These are phyloP conservation scores for Meyerozyma carpophila DNA, from an alignment of 1,139 yeast species.

Conservation along the genomic window DNA sequence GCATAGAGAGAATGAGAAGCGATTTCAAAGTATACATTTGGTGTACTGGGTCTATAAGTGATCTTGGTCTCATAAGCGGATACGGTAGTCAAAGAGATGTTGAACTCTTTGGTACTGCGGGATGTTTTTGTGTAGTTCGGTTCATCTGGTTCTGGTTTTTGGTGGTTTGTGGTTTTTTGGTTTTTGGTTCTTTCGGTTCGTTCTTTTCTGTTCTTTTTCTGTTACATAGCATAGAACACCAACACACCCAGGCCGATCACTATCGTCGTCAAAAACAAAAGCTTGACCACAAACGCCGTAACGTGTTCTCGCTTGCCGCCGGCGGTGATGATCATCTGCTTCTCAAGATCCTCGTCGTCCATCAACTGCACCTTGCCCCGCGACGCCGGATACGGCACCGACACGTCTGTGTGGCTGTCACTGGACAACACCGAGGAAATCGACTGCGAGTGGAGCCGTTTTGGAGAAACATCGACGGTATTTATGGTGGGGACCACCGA, in stretches of 20 bases:
- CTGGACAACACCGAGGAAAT: constrained; percentile 13
- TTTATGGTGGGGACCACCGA: constrained; percentile 2
- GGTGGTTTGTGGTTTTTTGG: too few species aligned
- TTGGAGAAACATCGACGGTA: constrained; percentile 4
- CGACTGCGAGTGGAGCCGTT: constrained; percentile 16
- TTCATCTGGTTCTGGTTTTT: too few species aligned
- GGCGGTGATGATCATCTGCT: constrained; percentile 33
- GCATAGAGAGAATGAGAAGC: not conserved
- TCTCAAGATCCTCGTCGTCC: constrained; percentile 33
- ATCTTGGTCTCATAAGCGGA: too few species aligned
- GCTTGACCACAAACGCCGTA: constrained; percentile 26
- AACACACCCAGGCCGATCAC: constrained; percentile 33
- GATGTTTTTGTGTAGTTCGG: too few species aligned
- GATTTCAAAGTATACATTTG: not conserved
- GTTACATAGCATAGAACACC: constrained; percentile 31
- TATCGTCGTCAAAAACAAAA: constrained; percentile 22
- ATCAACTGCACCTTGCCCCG: constrained; percentile 14
- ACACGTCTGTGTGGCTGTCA: constrained; percentile 7
- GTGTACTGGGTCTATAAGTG: not conserved
- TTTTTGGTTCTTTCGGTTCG: too few species aligned
- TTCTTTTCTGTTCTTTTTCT: too few species aligned
- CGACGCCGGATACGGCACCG: constrained; percentile 3
- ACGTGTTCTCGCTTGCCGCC: constrained; percentile 36
- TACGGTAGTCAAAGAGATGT: too few species aligned
- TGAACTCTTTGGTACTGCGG: too few species aligned